A percentile compares a stretch with the other conserved stretches of the same genome.
Evolutionary conservation across 2,329 filamentous ascomycete genomes (phyloP).

Genomic region (Penicillium brevicompactum): DNA sequence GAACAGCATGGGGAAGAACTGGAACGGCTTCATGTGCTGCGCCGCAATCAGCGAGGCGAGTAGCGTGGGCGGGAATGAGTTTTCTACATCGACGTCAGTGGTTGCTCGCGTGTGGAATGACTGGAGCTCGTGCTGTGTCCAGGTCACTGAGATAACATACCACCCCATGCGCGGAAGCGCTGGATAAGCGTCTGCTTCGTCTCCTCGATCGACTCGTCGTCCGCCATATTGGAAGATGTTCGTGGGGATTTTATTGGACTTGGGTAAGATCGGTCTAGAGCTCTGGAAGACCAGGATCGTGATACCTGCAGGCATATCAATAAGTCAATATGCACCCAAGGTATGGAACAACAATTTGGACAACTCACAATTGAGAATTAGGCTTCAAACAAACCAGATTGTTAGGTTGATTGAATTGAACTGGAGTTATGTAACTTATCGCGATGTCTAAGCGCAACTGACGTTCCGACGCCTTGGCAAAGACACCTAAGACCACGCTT

Average conservation of each 20-base stretch:
- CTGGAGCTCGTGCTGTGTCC: neutral
- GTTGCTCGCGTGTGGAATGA: neutral
- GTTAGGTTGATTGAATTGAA: neutral
- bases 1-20: conserved; percentile 67
- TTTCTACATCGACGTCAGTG: conserved; percentile 50
- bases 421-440: conserved; percentile 6
- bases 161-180: conserved; percentile 46
- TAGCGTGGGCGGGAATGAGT: conserved; percentile 64
- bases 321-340: neutral
- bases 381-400: neutral
- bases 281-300: neutral
- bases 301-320: conserved; percentile 2
- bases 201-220: conserved; percentile 33
- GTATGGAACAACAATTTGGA: neutral
- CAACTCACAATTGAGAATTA: conserved; percentile 1
- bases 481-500: conserved; percentile 27
- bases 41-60: conserved; percentile 68
- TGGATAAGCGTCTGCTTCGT: conserved; percentile 43
- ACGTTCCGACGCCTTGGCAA: conserved; percentile 25
- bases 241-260: neutral
- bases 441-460: conserved; percentile 12
- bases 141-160: conserved; percentile 29
- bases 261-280: neutral
- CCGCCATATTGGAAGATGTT: conserved; percentile 26
- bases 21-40: conserved; percentile 68